Conservation (phyloP, 164 flowering plant species). For the Annona squamosa region DNA sequence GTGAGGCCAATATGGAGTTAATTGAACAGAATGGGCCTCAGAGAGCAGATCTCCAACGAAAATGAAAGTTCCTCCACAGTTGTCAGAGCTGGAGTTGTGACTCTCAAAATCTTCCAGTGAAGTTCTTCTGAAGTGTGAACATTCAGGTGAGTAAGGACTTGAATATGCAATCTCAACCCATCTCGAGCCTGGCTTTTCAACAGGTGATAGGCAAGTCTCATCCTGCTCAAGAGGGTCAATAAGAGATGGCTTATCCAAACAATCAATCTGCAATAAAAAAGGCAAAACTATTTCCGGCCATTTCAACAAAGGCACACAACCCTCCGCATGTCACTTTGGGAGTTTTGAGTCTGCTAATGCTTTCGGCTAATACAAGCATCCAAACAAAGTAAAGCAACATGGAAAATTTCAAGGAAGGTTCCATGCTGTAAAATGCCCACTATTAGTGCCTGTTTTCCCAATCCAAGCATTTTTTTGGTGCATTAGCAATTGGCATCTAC, state of each 20-base stretch:
- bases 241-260: neutral
- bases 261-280: neutral
- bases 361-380: neutral
- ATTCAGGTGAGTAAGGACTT: slow-evolving; percentile 39
- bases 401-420: neutral
- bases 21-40: slow-evolving; percentile 47
- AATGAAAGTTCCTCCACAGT: slow-evolving; percentile 61
- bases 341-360: neutral
- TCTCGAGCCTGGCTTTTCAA: slow-evolving; percentile 39
- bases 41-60: slow-evolving; percentile 61
- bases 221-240: slow-evolving; percentile 29
- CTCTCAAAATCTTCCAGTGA: slow-evolving; percentile 10
- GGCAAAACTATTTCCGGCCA: neutral
- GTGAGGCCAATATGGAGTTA: slow-evolving; percentile 71
- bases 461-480: neutral
- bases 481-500: neutral
- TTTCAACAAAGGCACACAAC: neutral
- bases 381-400: too few relatives aligned
- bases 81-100: slow-evolving; percentile 15
- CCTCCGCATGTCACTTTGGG: neutral
- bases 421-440: neutral
- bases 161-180: slow-evolving; percentile 73
- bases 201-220: slow-evolving; percentile 53
- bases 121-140: slow-evolving; percentile 24
- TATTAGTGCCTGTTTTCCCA: neutral